phyloP scores from a whole-genome alignment of 345 rosid genomes.

The Syzygium oleosum region DNA sequence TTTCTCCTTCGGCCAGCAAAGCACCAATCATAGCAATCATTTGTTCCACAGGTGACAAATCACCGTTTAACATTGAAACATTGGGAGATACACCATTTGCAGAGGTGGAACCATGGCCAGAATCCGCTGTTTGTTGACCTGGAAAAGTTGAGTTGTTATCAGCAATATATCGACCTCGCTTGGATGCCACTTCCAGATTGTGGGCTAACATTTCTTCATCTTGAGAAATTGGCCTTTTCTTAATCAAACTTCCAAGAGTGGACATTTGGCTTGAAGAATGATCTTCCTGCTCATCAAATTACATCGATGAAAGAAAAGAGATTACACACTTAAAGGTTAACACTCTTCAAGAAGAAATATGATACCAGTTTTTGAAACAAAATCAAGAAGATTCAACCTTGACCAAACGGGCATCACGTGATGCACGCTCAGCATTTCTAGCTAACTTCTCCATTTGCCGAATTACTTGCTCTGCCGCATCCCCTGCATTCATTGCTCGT shows the following conservation, averaged over 20 bases:
- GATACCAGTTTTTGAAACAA: not conserved
- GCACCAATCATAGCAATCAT: conserved; percentile 99
- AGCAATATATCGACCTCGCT: conserved; percentile 49
- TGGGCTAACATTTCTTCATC: conserved; percentile 55
- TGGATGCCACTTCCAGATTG: conserved; percentile 48
- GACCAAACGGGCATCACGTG: conserved; percentile 60
- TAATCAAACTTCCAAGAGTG: conserved; percentile 43
- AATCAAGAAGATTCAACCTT: conserved; percentile 33
- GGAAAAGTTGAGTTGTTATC: conserved; percentile 24
- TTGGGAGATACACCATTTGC: conserved; percentile 48
- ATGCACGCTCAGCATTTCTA: conserved; percentile 76
- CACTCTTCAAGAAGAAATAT: not conserved
- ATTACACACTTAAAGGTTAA: not conserved
- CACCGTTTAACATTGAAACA: conserved; percentile 43
- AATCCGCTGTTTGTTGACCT: conserved; percentile 31
- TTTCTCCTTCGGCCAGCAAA: conserved; percentile 98
- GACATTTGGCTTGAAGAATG: conserved; percentile 45
- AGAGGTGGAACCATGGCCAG: conserved; percentile 33
- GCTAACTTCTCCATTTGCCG: conserved; percentile 89
- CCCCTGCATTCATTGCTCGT: conserved; percentile 87
- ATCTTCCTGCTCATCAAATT: conserved; percentile 50
- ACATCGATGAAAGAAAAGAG: not conserved
- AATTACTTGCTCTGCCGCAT: conserved; percentile 91
- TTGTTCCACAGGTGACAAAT: conserved; percentile 85
- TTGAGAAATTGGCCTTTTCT: conserved; percentile 58